Conservation (phyloP, 768 basidiomycete genomes). For the Udeniomyces megalosporus region DNA sequence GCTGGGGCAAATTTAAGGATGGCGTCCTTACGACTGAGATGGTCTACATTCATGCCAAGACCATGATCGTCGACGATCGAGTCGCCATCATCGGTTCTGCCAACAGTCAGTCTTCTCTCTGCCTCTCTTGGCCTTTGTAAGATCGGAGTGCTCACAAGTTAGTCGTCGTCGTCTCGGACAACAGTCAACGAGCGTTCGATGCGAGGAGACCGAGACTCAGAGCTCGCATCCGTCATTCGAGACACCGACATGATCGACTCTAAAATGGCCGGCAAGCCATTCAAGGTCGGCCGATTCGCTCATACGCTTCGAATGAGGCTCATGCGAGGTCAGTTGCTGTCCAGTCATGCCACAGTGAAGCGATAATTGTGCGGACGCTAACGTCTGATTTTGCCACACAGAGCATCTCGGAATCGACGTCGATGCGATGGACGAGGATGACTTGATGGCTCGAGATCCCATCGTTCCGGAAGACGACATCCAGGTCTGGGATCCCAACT, state of each 20-base stretch:
- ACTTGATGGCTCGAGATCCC: constrained; percentile 43
- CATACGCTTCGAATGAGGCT: constrained; percentile 81
- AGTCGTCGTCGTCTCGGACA: constrained; percentile 31
- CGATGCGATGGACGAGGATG: constrained; percentile 65
- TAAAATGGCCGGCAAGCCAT: constrained; percentile 88
- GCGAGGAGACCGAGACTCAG: constrained; percentile 90
- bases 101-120: constrained; percentile 1
- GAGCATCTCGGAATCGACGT: constrained; percentile 94
- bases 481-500: constrained; percentile 56
- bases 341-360: background rate
- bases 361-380: background rate
- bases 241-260: constrained; percentile 96
- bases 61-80: constrained; percentile 82
- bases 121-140: no score
- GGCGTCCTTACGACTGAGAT: constrained; percentile 77
- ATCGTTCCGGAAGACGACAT: constrained; percentile 39
- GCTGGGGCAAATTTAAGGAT: constrained; percentile 79
- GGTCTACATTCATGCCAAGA: constrained; percentile 68
- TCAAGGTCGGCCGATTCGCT: constrained; percentile 90
- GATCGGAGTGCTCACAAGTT: no score
- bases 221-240: constrained; percentile 76
- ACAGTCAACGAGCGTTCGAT: constrained; percentile 97
- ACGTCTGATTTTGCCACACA: background rate
- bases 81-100: constrained; percentile 63
- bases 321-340: constrained; percentile 42